Evolutionary conservation across 129 eudicot genomes (phyloP).

Genomic region (Artemisia annua): DNA sequence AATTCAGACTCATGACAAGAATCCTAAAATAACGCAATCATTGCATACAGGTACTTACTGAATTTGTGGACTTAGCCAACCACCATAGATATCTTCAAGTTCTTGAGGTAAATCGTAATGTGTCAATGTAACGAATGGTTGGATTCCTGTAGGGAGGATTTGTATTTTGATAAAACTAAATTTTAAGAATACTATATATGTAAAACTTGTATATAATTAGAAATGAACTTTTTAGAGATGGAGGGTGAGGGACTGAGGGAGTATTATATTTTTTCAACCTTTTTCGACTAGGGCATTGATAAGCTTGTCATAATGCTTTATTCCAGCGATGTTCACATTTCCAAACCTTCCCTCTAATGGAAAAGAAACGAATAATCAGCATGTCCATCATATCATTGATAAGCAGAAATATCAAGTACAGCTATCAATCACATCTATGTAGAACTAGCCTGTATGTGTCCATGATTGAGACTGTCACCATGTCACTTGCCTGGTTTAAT

Average conservation of each 20-base stretch:
- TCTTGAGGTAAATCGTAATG: constrained; percentile 26
- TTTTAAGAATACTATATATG: no score
- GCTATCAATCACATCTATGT: background rate
- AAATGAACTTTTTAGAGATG: background rate
- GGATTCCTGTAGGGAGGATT: background rate
- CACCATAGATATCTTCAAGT: constrained; percentile 58
- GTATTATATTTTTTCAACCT: constrained; percentile 37
- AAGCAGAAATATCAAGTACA: background rate
- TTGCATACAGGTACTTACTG: constrained; percentile 30
- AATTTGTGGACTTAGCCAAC: constrained; percentile 65
- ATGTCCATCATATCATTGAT: background rate
- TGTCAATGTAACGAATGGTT: no score
- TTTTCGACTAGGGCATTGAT: constrained; percentile 59
- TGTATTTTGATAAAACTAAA: no score
- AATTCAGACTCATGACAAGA: background rate
- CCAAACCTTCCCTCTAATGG: constrained; percentile 69
- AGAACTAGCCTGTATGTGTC: no score
- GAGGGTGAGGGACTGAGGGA: background rate
- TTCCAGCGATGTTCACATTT: constrained; percentile 59
- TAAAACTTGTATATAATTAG: no score
- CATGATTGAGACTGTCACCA: background rate
- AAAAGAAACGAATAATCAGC: background rate
- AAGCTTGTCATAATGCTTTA: constrained; percentile 56
- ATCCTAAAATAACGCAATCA: background rate
- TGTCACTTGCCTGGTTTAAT: background rate